Base-by-base conservation (phyloP, 768 basidiomycete species). In the Hygrophorus pudorinus region DNA sequence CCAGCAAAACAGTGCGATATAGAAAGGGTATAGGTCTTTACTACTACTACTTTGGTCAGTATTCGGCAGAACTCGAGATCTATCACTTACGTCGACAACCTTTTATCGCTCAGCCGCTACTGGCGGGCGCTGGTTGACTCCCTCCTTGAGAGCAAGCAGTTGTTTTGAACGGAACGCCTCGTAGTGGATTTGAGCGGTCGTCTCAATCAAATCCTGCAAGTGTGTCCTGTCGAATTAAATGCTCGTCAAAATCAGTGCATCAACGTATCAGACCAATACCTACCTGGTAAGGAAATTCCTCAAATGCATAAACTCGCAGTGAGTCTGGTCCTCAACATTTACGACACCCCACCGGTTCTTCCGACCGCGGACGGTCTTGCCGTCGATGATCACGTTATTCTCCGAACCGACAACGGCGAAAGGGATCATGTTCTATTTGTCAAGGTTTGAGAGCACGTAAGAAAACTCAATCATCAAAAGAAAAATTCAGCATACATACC, bases 111-210 rank as follows among this genome's bases (percentile, higher is more conserved):
- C 17, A 11, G 17, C 13, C 17, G 24, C 58, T 62, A 62, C 48
- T 66, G 64, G 44, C 58, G 81, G 81, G 50, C 77, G 74, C 60
- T 78, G 75, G 63, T 78, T 82, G 48, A 90, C 90, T 31, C 87
- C 86, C 67, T 98, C 94, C 74, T 98, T 98, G 56, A 98, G 78
- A 11, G 94, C 94, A 38, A 97, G 73, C 53, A 98, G 66, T 70
- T 99, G 94, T 71, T 97, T 97, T 55, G 91, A 94, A 52, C 94
- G 81, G 90, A 99, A 99, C 7, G 93, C 91, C 71, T 99, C 94
- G 63, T 98, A 99, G 68, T 99, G 94, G 62, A 94, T 96, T 65
- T 93, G 88, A 9, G 96, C 92, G 8, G 96, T 98, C 45, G 94
- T 96, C 73, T 99, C 94, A 60, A 99, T 99, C 60, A 99, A 68